A percentile compares a stretch with the other conserved stretches of the same genome.
These are phyloP conservation scores for Xylariaceae sp. DNA, from an alignment of 2,329 filamentous ascomycete genomes.

Conservation along the genomic window DNA sequence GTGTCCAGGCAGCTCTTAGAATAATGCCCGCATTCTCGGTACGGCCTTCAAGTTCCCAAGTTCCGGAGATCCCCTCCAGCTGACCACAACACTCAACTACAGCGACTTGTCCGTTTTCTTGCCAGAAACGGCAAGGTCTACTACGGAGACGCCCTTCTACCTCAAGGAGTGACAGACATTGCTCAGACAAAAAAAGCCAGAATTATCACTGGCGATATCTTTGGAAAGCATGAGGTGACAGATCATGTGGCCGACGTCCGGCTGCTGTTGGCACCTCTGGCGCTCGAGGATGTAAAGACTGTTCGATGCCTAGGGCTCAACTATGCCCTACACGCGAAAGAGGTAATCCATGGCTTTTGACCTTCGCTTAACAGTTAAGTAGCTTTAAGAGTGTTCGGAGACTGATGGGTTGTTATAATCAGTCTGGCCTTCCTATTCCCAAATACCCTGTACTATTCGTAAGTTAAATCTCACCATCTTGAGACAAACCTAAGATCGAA, in stretches of 20 bases:
- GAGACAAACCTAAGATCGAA: background rate
- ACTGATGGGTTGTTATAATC: conserved; percentile 11
- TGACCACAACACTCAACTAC: conserved; percentile 15
- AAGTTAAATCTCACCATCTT: conserved; percentile 34
- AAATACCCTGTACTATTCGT: conserved; percentile 76
- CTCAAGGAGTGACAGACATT: conserved; percentile 65
- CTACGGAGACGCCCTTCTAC: conserved; percentile 77
- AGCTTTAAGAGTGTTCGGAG: background rate
- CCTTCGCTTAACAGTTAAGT: background rate
- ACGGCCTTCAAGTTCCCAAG: conserved; percentile 31
- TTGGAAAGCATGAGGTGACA: conserved; percentile 68
- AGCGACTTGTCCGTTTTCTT: conserved; percentile 78
- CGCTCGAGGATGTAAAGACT: conserved; percentile 67
- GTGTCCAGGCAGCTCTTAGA: conserved; percentile 24
- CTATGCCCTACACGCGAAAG: conserved; percentile 74
- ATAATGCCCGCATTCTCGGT: conserved; percentile 51
- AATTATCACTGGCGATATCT: conserved; percentile 70
- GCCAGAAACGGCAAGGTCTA: conserved; percentile 73
- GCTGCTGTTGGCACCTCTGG: conserved; percentile 68
- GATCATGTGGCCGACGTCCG: conserved; percentile 64
- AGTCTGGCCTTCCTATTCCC: conserved; percentile 71
- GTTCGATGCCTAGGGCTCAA: conserved; percentile 75
- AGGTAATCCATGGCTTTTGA: conserved; percentile 50
- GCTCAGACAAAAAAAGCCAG: conserved; percentile 65
- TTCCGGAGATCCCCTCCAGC: background rate